phyloP scores from a whole-genome alignment of 208 protist genomes.

The Tetramitus jugosus region DNA sequence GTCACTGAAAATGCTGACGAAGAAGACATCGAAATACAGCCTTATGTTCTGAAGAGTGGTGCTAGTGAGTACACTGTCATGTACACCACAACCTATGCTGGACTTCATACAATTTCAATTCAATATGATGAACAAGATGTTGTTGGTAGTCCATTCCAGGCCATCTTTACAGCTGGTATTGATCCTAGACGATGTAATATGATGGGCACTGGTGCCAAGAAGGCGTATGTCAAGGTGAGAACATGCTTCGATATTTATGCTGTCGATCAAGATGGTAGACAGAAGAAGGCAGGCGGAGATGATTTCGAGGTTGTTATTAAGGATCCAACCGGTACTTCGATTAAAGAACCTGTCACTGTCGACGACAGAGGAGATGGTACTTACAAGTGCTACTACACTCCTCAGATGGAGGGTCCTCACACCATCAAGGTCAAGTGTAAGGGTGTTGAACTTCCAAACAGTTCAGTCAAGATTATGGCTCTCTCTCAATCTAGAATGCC shows the following conservation, averaged over 20 bases:
- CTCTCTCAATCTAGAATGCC: too few species aligned
- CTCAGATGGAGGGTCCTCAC: not conserved
- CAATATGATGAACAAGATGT: not conserved
- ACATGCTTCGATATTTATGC: not conserved
- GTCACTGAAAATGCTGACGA: too few species aligned
- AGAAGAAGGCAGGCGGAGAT: not conserved
- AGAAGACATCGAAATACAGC: too few species aligned
- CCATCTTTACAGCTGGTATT: not conserved
- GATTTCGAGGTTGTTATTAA: not conserved
- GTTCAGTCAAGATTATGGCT: too few species aligned
- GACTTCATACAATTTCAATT: not conserved
- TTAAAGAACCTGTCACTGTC: not conserved
- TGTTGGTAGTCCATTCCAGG: not conserved
- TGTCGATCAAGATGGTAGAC: not conserved
- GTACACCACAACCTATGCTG: not conserved
- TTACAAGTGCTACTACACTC: not conserved
- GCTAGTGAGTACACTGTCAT: not conserved
- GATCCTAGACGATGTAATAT: not conserved
- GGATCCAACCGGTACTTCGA: not conserved
- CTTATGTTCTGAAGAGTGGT: not conserved
- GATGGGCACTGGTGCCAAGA: not conserved
- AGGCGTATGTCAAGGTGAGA: not conserved
- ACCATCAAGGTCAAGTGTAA: not conserved
- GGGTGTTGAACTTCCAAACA: not conserved
- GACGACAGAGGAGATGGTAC: not conserved